Evolutionary conservation across 148 eudicot species (phyloP).

Genomic region (Rhododendron ferrugineum): DNA sequence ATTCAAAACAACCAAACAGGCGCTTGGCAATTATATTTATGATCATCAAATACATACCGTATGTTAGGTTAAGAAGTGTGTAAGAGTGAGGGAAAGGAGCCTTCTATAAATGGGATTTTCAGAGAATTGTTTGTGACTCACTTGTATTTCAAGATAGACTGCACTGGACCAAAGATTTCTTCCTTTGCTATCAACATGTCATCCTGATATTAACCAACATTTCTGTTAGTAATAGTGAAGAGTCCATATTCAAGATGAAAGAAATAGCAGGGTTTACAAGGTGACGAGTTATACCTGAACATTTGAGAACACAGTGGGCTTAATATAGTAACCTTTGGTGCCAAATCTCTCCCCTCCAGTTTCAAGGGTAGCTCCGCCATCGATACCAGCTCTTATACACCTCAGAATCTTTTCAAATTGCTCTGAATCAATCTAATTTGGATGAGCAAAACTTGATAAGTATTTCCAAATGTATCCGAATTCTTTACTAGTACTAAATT

Average conservation of each 20-base stretch:
- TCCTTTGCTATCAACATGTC: conserved; percentile 86
- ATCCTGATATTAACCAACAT: conserved; percentile 39
- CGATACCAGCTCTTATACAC: conserved; percentile 58
- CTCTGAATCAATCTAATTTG: conserved; percentile 47
- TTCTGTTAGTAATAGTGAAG: neutral
- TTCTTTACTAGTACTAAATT: neutral
- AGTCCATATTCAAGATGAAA: neutral
- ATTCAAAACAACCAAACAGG: neutral
- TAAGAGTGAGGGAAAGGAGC: neutral
- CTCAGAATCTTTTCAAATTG: conserved; percentile 70
- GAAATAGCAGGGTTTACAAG: neutral
- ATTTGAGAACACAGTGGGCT: conserved; percentile 93
- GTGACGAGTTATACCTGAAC: conserved; percentile 44
- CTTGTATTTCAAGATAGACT: conserved; percentile 71
- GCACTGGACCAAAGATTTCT: conserved; percentile 92
- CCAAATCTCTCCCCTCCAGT: conserved; percentile 82
- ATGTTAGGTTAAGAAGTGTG: neutral
- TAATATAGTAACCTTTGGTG: conserved; percentile 58
- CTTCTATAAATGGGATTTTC: neutral
- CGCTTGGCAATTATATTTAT: neutral
- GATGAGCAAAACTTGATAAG: neutral
- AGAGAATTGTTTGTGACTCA: conserved; percentile 23
- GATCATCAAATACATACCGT: neutral
- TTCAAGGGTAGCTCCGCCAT: conserved; percentile 80
- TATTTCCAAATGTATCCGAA: neutral